Evolutionary conservation across 805 yeast species (phyloP).

Genomic region (Candida khao-thaluensis): DNA sequence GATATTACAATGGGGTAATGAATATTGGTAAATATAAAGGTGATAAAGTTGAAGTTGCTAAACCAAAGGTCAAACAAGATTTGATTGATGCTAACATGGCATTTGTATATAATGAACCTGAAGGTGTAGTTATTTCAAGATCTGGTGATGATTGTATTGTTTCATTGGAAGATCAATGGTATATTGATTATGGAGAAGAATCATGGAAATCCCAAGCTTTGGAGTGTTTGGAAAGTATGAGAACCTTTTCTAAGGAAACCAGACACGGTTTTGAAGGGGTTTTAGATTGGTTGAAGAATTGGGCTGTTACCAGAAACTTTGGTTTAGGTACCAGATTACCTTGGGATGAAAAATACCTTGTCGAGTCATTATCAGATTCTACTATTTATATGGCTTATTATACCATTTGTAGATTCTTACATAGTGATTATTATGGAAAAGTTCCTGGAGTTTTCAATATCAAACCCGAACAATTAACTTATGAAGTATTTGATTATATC

Average conservation of each 20-base stretch:
- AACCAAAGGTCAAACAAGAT: slow-evolving; percentile 81
- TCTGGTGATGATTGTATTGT: slow-evolving; percentile 97
- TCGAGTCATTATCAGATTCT: slow-evolving; percentile 94
- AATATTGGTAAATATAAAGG: slow-evolving; percentile 80
- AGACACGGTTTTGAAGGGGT: slow-evolving; percentile 91
- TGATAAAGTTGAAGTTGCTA: slow-evolving; percentile 86
- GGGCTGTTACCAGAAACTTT: slow-evolving; percentile 97
- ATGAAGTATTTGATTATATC: slow-evolving; percentile 88
- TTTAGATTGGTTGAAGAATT: slow-evolving; percentile 92
- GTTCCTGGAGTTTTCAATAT: slow-evolving; percentile 71
- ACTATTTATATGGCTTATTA: slow-evolving; percentile 94
- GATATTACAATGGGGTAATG: slow-evolving; percentile 87
- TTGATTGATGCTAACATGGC: slow-evolving; percentile 76
- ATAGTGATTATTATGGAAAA: slow-evolving; percentile 81
- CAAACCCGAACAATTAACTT: slow-evolving; percentile 81
- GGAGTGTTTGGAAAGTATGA: slow-evolving; percentile 74
- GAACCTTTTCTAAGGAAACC: slow-evolving; percentile 78
- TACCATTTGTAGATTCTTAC: slow-evolving; percentile 84
- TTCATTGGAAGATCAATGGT: slow-evolving; percentile 98
- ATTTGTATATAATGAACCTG: slow-evolving; percentile 93
- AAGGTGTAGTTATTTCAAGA: slow-evolving; percentile 83
- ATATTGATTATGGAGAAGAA: slow-evolving; percentile 93
- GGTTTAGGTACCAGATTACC: slow-evolving; percentile 95
- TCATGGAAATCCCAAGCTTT: slow-evolving; percentile 79
- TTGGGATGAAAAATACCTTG: slow-evolving; percentile 92